Conservation (phyloP, 2,329 filamentous ascomycete genomes). For the Botrytis paeoniae region DNA sequence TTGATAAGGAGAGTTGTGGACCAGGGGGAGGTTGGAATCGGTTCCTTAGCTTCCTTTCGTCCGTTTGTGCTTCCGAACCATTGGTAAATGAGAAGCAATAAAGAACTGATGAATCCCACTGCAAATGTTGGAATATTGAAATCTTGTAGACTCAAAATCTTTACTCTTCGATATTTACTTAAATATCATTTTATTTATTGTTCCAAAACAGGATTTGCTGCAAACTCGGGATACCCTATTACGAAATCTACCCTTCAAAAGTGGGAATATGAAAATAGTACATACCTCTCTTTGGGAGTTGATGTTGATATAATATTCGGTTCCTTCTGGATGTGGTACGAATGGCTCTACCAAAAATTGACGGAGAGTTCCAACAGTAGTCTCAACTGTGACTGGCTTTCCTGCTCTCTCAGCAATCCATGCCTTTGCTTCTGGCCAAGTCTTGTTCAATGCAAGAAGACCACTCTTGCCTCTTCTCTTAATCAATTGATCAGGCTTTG, state of each 20-base stretch:
- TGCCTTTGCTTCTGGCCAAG: slow-evolving; percentile 87
- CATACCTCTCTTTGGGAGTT: slow-evolving; percentile 99
- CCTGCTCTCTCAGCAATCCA: slow-evolving; percentile 92
- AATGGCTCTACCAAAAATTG: slow-evolving; percentile 99
- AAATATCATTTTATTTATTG: slow-evolving; percentile 11
- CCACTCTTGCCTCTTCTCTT: slow-evolving; percentile 99
- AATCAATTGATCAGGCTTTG: slow-evolving; percentile 99
- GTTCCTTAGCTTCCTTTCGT: slow-evolving; percentile 35
- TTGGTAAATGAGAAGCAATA: slow-evolving; percentile 21
- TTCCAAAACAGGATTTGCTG: neutral
- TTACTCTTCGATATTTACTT: slow-evolving; percentile 41
- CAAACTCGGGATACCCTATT: neutral
- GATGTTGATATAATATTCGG: slow-evolving; percentile 99
- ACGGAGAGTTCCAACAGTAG: slow-evolving; percentile 80
- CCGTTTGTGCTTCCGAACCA: slow-evolving; percentile 27
- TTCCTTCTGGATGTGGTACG: slow-evolving; percentile 89
- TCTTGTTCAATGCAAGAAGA: slow-evolving; percentile 93
- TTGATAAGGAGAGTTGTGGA: slow-evolving; percentile 20
- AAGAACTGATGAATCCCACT: slow-evolving; percentile 31
- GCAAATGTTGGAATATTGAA: slow-evolving; percentile 17
- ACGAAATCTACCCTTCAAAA: neutral
- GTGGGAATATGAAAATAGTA: slow-evolving; percentile 35
- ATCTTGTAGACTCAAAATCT: neutral
- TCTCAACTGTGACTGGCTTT: slow-evolving; percentile 92
- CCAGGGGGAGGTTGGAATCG: slow-evolving; percentile 28